Evolutionary conservation across 2,329 filamentous ascomycete species (phyloP).

Genomic region (Fusarium sororula): DNA sequence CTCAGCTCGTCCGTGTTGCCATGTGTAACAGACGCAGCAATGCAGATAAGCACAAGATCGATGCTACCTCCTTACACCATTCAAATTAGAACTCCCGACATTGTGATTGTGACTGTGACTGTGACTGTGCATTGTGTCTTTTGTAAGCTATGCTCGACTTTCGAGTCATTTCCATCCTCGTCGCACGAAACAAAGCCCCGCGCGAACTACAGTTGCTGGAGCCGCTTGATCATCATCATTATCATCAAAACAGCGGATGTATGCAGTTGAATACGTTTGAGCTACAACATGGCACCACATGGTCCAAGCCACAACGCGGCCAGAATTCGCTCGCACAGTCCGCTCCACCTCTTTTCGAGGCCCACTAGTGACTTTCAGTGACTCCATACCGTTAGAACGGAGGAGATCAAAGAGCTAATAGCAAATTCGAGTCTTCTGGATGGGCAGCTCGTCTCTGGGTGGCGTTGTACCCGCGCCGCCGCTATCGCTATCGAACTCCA

Average conservation of each 20-base stretch:
- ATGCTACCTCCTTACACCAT: slow-evolving; percentile 4
- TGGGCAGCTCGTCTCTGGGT: slow-evolving; percentile 16
- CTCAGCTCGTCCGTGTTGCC: slow-evolving; percentile 21
- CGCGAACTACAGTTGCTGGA: not conserved
- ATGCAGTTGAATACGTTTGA: not conserved
- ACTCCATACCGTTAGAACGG: not conserved
- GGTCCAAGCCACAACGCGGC: slow-evolving; percentile 8
- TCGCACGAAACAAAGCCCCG: slow-evolving; percentile 17
- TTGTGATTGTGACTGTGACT: not conserved
- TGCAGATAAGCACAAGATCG: slow-evolving; percentile 29
- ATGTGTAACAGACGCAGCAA: slow-evolving; percentile 15
- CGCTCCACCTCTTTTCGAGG: not conserved
- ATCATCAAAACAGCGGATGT: slow-evolving; percentile 3
- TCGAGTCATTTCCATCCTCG: slow-evolving; percentile 24
- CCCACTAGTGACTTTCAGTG: not conserved
- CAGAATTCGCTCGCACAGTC: slow-evolving; percentile 16
- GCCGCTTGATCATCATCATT: slow-evolving; percentile 1
- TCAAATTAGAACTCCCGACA: not conserved
- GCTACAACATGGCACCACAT: slow-evolving; percentile 31
- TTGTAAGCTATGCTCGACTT: not conserved
- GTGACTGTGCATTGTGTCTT: not conserved
- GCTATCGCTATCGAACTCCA: slow-evolving; percentile 37
- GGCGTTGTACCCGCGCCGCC: slow-evolving; percentile 23
- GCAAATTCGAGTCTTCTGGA: slow-evolving; percentile 13
- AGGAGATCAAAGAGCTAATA: not conserved